A percentile compares a stretch with the other conserved stretches of the same genome.
Conservation (phyloP, 2,329 filamentous ascomycete genomes). For the Xylariaceae sp. region DNA sequence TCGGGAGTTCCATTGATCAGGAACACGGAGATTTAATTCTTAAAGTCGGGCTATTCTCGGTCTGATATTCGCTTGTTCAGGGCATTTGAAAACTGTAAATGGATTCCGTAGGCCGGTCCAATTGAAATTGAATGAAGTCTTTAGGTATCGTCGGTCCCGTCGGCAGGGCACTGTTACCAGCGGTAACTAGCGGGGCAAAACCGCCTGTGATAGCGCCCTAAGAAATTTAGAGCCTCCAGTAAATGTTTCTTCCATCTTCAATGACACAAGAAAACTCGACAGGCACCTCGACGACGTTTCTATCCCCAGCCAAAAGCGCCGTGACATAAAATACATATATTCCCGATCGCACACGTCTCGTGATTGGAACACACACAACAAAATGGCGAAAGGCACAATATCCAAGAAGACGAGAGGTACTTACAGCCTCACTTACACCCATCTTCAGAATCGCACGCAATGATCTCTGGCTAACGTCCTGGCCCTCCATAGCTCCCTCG, state of each 20-base stretch:
- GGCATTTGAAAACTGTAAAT: not conserved
- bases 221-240: not conserved
- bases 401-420: slow-evolving; percentile 32
- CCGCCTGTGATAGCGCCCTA: not conserved
- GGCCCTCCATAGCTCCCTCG: slow-evolving; percentile 47
- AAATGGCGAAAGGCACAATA: slow-evolving; percentile 34
- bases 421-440: not conserved
- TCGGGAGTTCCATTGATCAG: not conserved
- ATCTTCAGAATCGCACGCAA: slow-evolving; percentile 1
- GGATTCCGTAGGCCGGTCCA: not conserved
- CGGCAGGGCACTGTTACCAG: not conserved
- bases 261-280: not conserved
- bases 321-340: slow-evolving; percentile 7
- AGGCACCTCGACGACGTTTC: not conserved
- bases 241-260: not conserved
- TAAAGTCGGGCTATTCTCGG: not conserved
- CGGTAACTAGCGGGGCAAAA: slow-evolving; percentile 9
- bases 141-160: not conserved
- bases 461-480: not conserved
- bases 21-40: not conserved
- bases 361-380: not conserved
- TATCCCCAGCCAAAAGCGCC: not conserved
- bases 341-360: not conserved
- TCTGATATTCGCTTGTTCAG: not conserved
- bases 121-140: too few relatives aligned